Conservation (phyloP, 2,329 filamentous ascomycete genomes). For the Endothia cerciana region DNA sequence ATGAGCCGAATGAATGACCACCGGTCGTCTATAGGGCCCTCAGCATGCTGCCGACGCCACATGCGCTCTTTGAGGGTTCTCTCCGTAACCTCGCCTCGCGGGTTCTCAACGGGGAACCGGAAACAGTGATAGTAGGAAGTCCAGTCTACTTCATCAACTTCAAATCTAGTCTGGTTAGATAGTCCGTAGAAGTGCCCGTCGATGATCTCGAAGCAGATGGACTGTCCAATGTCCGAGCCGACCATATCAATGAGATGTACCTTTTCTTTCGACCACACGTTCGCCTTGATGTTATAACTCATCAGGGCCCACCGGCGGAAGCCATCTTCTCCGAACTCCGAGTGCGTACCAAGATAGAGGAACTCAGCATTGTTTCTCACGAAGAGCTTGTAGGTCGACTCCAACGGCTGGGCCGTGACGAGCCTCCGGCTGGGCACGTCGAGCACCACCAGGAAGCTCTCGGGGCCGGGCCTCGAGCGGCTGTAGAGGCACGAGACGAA, state of each 20-base stretch:
- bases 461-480: constrained; percentile 41
- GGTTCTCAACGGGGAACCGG: constrained; percentile 60
- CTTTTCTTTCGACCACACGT: constrained; percentile 46
- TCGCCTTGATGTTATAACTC: constrained; percentile 51
- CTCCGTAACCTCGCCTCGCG: constrained; percentile 45
- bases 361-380: constrained; percentile 65
- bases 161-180: constrained; percentile 66
- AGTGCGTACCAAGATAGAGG: constrained; percentile 70
- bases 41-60: constrained; percentile 69
- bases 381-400: constrained; percentile 62
- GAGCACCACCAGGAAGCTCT: constrained; percentile 59
- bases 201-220: constrained; percentile 73
- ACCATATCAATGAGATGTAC: constrained; percentile 61
- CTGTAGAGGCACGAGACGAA: constrained; percentile 63
- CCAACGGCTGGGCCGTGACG: constrained; percentile 45
- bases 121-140: constrained; percentile 71
- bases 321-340: constrained; percentile 54
- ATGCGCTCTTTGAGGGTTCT: constrained; percentile 51
- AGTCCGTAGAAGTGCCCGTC: constrained; percentile 69
- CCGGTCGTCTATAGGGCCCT: constrained; percentile 74
- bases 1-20: constrained; percentile 71
- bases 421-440: constrained; percentile 45
- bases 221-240: constrained; percentile 67
- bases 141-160: constrained; percentile 67
- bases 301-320: constrained; percentile 66